A percentile compares a stretch with the other conserved stretches of the same genome.
Conservation (phyloP, 305 asterid species). For the Fraxinus greggii region DNA sequence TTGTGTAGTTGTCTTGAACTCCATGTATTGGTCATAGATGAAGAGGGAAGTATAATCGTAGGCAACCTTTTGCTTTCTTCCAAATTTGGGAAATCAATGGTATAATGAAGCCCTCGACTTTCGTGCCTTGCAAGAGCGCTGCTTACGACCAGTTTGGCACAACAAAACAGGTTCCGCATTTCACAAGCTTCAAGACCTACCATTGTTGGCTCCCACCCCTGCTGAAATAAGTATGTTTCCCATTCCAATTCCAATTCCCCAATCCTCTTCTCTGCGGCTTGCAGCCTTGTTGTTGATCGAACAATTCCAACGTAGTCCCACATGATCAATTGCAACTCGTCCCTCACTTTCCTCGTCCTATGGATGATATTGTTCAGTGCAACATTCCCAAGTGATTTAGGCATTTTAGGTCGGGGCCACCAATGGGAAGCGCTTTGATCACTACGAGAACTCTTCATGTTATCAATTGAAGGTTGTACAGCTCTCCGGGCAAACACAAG, state of each 20-base stretch:
- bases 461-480: slow-evolving; percentile 78
- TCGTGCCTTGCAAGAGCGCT: slow-evolving; percentile 91
- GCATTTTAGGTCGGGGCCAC: slow-evolving; percentile 68
- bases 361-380: slow-evolving; percentile 34
- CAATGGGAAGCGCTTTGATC: slow-evolving; percentile 38
- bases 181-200: slow-evolving; percentile 92
- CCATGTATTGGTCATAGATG: slow-evolving; percentile 63
- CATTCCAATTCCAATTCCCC: slow-evolving; percentile 83
- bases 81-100: slow-evolving; percentile 68
- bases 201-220: slow-evolving; percentile 94
- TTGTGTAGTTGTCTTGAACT: slow-evolving; percentile 73
- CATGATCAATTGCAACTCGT: slow-evolving; percentile 71
- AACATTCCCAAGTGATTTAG: slow-evolving; percentile 47
- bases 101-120: slow-evolving; percentile 93
- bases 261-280: slow-evolving; percentile 70
- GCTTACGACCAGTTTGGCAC: slow-evolving; percentile 88
- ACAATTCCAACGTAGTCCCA: slow-evolving; percentile 93
- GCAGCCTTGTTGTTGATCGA: slow-evolving; percentile 71
- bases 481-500: slow-evolving; percentile 90
- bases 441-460: slow-evolving; percentile 35
- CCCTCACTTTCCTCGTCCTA: slow-evolving; percentile 69
- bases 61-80: slow-evolving; percentile 90
- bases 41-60: slow-evolving; percentile 70
- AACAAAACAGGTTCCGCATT: slow-evolving; percentile 93
- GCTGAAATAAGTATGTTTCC: slow-evolving; percentile 78